Percentiles rank a stretch among this genome's conserved stretches.
phyloP scores from a whole-genome alignment of 108 stramenopile species.

The Phaeodactylum tricornutum region DNA sequence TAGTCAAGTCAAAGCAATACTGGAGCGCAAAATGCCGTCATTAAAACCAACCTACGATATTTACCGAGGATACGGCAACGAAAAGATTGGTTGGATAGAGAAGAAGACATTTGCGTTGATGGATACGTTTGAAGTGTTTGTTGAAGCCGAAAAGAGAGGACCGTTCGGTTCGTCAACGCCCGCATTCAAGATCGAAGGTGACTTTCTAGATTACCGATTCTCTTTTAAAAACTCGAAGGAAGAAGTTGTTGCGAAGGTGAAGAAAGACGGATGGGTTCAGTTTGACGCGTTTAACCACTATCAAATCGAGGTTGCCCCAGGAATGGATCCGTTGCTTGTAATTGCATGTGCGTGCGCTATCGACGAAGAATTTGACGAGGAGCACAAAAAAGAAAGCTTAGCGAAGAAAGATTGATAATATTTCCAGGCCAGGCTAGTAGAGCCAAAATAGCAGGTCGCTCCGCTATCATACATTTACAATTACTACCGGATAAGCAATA shows the following conservation, averaged over 20 bases:
- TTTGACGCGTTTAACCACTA: slow-evolving; percentile 75
- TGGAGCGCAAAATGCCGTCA: slow-evolving; percentile 59
- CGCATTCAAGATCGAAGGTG: slow-evolving; percentile 50
- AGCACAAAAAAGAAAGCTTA: slow-evolving; percentile 42
- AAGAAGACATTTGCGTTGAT: slow-evolving; percentile 45
- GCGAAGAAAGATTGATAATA: too few relatives aligned
- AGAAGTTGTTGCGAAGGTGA: slow-evolving; percentile 49
- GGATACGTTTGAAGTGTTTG: slow-evolving; percentile 69
- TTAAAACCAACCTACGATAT: slow-evolving; percentile 65
- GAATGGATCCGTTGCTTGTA: slow-evolving; percentile 68
- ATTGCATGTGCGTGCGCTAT: slow-evolving; percentile 71
- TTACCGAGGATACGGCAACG: slow-evolving; percentile 23
- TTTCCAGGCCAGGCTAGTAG: too few relatives aligned
- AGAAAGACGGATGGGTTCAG: slow-evolving; percentile 47
- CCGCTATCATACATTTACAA: too few relatives aligned
- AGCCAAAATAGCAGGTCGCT: too few relatives aligned
- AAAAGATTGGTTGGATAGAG: slow-evolving; percentile 77
- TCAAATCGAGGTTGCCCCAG: slow-evolving; percentile 56
- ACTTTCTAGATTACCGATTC: slow-evolving; percentile 70
- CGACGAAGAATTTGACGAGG: slow-evolving; percentile 80
- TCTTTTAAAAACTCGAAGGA: slow-evolving; percentile 45
- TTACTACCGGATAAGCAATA: too few relatives aligned
- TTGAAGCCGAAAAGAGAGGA: slow-evolving; percentile 39
- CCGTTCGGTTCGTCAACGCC: slow-evolving; percentile 49
- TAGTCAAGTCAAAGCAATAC: slow-evolving; percentile 14